A percentile compares a stretch with the other conserved stretches of the same genome.
phyloP scores from a whole-genome alignment of 2,329 filamentous ascomycete species.

The Trichoderma atroviride region DNA sequence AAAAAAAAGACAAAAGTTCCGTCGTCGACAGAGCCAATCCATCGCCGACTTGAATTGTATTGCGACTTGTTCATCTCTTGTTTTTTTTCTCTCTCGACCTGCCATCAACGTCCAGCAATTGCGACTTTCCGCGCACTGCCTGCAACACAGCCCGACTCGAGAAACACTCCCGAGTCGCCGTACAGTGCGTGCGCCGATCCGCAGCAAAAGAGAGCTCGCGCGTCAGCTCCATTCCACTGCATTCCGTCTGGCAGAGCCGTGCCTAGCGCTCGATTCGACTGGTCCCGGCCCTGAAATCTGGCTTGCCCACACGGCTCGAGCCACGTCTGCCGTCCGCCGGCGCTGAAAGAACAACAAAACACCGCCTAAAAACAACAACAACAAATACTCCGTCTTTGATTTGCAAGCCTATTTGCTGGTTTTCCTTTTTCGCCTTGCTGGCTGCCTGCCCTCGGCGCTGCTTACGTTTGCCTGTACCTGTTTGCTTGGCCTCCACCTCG shows the following conservation, averaged over 20 bases:
- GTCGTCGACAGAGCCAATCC: not conserved
- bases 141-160: not conserved
- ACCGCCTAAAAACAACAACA: constrained; percentile 4
- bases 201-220: not conserved
- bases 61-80: not conserved
- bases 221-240: constrained; percentile 21
- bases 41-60: not conserved
- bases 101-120: not conserved
- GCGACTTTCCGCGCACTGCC: not conserved
- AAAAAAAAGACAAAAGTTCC: not conserved
- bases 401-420: not conserved
- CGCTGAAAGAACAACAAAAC: constrained; percentile 6
- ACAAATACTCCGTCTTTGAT: constrained; percentile 10
- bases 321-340: constrained; percentile 13
- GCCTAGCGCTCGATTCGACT: constrained; percentile 1
- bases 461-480: not conserved
- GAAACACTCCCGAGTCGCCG: not conserved
- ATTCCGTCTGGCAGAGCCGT: not conserved
- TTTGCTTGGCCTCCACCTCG: constrained; percentile 6
- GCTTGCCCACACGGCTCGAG: constrained; percentile 14
- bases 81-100: not conserved
- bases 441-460: not conserved
- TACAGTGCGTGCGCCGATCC: constrained; percentile 10
- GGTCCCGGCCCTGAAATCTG: constrained; percentile 3
- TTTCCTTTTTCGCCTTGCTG: not conserved